phyloP scores from a whole-genome alignment of 345 rosid species.

The Streptanthus diversifolius region DNA sequence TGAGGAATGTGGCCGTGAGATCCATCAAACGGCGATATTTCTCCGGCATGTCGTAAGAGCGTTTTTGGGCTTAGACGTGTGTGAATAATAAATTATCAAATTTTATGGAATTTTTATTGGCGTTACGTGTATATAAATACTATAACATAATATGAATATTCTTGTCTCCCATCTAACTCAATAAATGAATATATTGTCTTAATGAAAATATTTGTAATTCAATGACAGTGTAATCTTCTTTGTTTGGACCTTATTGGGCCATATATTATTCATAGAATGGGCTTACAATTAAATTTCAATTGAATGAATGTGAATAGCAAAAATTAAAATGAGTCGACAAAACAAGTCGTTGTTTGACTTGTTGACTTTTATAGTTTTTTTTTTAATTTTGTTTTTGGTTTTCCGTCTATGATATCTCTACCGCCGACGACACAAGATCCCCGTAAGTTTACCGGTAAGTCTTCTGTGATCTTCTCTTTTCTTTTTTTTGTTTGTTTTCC shows the following conservation, averaged over 20 bases:
- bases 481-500: too few species aligned
- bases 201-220: conserved; percentile 10
- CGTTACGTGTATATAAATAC: not conserved
- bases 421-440: conserved; percentile 18
- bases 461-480: not conserved
- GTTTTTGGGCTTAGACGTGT: not conserved
- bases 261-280: not conserved
- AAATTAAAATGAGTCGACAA: not conserved
- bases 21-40: not conserved
- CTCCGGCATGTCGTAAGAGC: conserved; percentile 8
- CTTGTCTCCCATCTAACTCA: not conserved
- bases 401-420: conserved; percentile 16
- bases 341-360: conserved; percentile 24
- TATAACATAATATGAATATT: not conserved
- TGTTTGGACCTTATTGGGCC: not conserved
- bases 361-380: conserved; percentile 19
- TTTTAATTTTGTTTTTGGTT: not conserved
- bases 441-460: conserved; percentile 16
- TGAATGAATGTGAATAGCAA: not conserved
- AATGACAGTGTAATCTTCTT: not conserved
- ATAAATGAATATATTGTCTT: conserved; percentile 6
- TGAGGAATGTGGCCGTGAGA: not conserved
- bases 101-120: conserved; percentile 2
- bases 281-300: not conserved
- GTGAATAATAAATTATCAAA: not conserved